A percentile compares a stretch with the other conserved stretches of the same genome.
These are phyloP conservation scores for Tolypocladium nubicola DNA, from an alignment of 2,329 filamentous ascomycete species.

Conservation along the genomic window DNA sequence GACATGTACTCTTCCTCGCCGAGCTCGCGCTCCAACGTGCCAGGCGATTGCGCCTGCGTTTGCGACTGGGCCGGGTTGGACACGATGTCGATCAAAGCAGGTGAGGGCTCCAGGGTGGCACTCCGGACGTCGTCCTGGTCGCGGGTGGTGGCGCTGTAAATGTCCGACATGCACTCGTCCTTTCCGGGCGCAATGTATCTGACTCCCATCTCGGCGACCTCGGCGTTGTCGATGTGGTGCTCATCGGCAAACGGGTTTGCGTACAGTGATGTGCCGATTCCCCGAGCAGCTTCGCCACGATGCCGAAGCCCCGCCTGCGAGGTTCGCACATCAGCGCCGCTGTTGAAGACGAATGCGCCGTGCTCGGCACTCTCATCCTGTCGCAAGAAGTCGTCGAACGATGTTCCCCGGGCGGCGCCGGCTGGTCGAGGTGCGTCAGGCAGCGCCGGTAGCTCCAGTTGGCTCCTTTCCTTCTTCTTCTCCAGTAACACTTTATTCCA, in stretches of 20 bases:
- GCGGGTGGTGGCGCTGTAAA: conserved; percentile 47
- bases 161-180: conserved; percentile 40
- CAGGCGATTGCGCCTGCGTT: conserved; percentile 10
- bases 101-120: conserved; percentile 13
- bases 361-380: conserved; percentile 39
- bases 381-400: conserved; percentile 50
- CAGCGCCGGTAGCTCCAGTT: neutral
- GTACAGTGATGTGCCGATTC: conserved; percentile 33
- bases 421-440: neutral
- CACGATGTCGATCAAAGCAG: conserved; percentile 23
- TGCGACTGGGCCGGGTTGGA: conserved; percentile 8
- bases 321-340: conserved; percentile 34
- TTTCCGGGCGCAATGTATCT: conserved; percentile 31
- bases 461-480: conserved; percentile 32
- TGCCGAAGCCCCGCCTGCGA: conserved; percentile 37
- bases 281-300: conserved; percentile 33
- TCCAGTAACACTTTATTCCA: conserved; percentile 49
- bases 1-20: conserved; percentile 40
- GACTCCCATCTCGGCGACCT: conserved; percentile 27
- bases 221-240: conserved; percentile 39
- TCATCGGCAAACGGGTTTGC: conserved; percentile 52
- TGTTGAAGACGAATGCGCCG: conserved; percentile 48
- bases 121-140: conserved; percentile 16
- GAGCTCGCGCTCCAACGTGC: conserved; percentile 24
- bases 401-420: conserved; percentile 20